Conservation (phyloP, 495 filamentous ascomycete species). For the Aspergillus hancockii region DNA sequence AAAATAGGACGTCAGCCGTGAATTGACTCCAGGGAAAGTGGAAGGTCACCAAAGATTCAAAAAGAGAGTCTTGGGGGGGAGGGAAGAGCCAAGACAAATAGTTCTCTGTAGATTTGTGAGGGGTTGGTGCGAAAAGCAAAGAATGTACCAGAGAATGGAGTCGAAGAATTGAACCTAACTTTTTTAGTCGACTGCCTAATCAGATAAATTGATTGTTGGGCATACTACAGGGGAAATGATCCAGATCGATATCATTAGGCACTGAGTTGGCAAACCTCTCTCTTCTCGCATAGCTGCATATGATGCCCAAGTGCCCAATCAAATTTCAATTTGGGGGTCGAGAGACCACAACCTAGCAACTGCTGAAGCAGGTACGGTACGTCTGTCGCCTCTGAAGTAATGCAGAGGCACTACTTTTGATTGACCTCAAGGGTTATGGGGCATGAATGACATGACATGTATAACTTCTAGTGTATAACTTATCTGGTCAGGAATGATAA, state of each 20-base stretch:
- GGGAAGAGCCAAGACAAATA: background rate
- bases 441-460: background rate
- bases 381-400: background rate
- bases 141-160: background rate
- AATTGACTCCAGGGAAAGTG: background rate
- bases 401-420: background rate
- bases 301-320: conserved; percentile 34
- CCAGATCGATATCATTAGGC: conserved; percentile 12
- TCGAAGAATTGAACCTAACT: conserved; percentile 5
- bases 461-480: background rate
- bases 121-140: conserved; percentile 2
- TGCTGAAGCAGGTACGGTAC: conserved; percentile 22
- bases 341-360: background rate
- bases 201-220: conserved; percentile 14
- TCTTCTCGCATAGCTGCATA: conserved; percentile 3
- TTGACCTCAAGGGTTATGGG: background rate
- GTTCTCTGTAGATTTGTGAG: background rate
- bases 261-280: conserved; percentile 15
- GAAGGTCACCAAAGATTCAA: background rate
- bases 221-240: conserved; percentile 10
- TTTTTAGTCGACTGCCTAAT: conserved; percentile 11
- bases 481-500: background rate
- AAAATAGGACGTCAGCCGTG: background rate
- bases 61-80: background rate
- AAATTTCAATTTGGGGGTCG: conserved; percentile 7